Base-by-base conservation (phyloP, 2,329 filamentous ascomycete species). In the Alternaria dauci region DNA sequence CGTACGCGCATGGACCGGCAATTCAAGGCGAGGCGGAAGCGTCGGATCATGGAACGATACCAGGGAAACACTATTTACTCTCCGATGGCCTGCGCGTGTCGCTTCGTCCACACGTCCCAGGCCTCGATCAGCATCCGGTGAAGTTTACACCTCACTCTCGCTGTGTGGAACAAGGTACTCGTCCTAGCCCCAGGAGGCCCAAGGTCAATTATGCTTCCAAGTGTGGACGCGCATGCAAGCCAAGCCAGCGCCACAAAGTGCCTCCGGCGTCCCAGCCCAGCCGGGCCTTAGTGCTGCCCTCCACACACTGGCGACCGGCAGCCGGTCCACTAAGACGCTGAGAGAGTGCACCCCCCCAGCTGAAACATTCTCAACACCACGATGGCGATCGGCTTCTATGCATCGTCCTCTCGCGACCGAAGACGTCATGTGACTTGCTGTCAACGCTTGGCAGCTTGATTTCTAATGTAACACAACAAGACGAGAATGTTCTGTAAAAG, bases 301-400 rank as follows among this genome's bases (percentile, higher is more conserved):
- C 58, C 38, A 41, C 53, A 60, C 58, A 57, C 52, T 52, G 38
- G 30, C 30, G 30, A 25, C 46, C 30, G 25, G n/a, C 18, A 48
- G 28, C 55, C 44, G 63, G 50, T 50, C 61, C 61, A 60, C 66
- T 62, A 41, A 58, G 38, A 56, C 58, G 55, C 64, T 60, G 41
- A 53, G 59, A 61, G 59, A 53, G 61, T 42, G 42, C 41, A 38
- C 54, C 25, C 65, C 65, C 68, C 67, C 65, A 63, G 67, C 67
- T 73, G 72, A 74, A 75, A 74, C 72, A 65, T 61, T 59, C 66
- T 74, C 72, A 74, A 74, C 72, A 75, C 72, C 71, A 74, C 66
- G 61, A 68, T 65, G 18, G 59, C 61, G 28, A 61, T 61, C 53
- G 41, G 32, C 46, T 53, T 54, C 46, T 51, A 54, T 23, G 16